These are phyloP conservation scores for Epichloe sylvatica DNA, from an alignment of 2,329 filamentous ascomycete species.

Conservation along the genomic window DNA sequence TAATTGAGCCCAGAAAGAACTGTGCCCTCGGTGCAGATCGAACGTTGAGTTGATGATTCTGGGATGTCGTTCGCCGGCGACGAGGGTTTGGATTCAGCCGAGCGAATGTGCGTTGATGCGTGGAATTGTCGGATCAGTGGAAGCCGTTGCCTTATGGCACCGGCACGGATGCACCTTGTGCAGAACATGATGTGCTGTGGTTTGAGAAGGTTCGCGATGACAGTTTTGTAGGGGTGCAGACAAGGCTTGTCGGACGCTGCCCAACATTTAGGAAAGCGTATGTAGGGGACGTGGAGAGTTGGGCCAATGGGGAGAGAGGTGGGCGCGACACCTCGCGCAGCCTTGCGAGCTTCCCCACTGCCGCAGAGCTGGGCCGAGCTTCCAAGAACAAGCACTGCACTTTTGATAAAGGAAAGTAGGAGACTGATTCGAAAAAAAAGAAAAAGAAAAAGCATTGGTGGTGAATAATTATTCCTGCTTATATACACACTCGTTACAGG, in stretches of 20 bases:
- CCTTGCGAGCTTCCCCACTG: background rate
- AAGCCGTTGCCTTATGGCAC: constrained; percentile 18
- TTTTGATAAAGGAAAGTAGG: too few species aligned
- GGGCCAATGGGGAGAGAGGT: constrained; percentile 2
- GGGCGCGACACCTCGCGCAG: background rate
- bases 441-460: too few species aligned
- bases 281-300: background rate
- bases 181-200: constrained; percentile 24
- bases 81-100: constrained; percentile 24
- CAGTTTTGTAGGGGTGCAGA: background rate
- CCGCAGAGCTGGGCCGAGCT: too few species aligned
- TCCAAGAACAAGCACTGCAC: too few species aligned
- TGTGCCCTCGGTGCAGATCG: constrained; percentile 52
- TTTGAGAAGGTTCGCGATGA: background rate
- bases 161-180: constrained; percentile 35
- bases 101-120: constrained; percentile 21
- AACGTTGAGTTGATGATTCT: constrained; percentile 22
- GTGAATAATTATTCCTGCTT: too few species aligned
- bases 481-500: constrained; percentile 21
- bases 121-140: constrained; percentile 26
- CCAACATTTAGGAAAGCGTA: constrained; percentile 5
- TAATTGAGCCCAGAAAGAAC: constrained; percentile 63
- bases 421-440: too few species aligned
- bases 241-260: background rate
- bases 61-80: constrained; percentile 18